Evolutionary conservation across 2,329 filamentous ascomycete species (phyloP).

Genomic region (Epichloe aotearoae): DNA sequence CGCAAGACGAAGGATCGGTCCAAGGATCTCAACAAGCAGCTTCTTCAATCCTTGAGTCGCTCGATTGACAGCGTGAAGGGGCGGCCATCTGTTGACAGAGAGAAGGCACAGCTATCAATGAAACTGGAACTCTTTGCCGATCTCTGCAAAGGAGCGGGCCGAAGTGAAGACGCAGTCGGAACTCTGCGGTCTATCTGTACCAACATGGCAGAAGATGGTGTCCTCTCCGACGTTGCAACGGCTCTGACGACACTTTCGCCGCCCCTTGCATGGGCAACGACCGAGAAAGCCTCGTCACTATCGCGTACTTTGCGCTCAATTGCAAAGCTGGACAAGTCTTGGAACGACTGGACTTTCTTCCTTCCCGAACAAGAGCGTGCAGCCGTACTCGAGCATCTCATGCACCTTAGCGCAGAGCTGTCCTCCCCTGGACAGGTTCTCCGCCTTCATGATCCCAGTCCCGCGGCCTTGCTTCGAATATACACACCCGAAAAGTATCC

Average conservation of each 20-base stretch:
- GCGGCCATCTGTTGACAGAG: conserved; percentile 39
- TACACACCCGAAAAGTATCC: conserved; percentile 38
- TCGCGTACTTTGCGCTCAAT: conserved; percentile 47
- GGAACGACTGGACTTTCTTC: conserved; percentile 41
- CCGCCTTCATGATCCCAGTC: conserved; percentile 30
- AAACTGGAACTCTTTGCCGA: conserved; percentile 59
- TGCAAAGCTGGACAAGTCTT: conserved; percentile 44
- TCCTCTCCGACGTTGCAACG: conserved; percentile 38
- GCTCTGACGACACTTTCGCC: conserved; percentile 37
- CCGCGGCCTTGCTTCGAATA: conserved; percentile 34
- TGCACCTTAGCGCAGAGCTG: conserved; percentile 34
- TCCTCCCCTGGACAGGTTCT: conserved; percentile 21
- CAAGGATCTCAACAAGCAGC: conserved; percentile 24
- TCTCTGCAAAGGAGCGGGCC: conserved; percentile 38
- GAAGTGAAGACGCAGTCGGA: conserved; percentile 42
- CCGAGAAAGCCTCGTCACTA: conserved; percentile 36
- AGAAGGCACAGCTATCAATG: conserved; percentile 43
- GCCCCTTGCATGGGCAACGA: conserved; percentile 37
- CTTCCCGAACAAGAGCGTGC: conserved; percentile 38
- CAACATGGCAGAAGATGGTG: conserved; percentile 44
- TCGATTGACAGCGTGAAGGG: conserved; percentile 50
- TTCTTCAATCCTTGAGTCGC: conserved; percentile 45
- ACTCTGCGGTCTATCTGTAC: conserved; percentile 48
- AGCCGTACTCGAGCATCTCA: conserved; percentile 46
- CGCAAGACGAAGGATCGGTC: conserved; percentile 28